These are phyloP conservation scores for Monosporascus sp. DNA, from an alignment of 2,329 filamentous ascomycete genomes.

Conservation along the genomic window DNA sequence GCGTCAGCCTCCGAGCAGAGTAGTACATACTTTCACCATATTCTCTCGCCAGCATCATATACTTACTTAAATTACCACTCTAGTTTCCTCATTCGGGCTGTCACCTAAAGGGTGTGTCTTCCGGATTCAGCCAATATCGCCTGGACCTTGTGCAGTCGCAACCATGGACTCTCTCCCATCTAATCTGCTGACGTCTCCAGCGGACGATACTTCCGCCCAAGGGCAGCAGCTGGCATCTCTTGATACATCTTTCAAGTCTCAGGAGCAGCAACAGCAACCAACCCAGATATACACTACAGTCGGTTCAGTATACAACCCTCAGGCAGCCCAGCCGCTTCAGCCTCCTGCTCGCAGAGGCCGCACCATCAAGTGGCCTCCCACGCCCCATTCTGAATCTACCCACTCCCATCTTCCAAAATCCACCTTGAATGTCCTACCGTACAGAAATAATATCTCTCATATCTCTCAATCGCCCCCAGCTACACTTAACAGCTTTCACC, in stretches of 20 bases:
- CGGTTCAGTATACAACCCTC: slow-evolving; percentile 50
- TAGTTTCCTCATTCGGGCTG: too few relatives aligned
- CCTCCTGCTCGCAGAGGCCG: slow-evolving; percentile 47
- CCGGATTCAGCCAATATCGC: background rate
- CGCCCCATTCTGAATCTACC: slow-evolving; percentile 7
- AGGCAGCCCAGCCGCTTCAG: slow-evolving; percentile 39
- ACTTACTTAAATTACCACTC: too few relatives aligned
- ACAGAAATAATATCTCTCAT: slow-evolving; percentile 19
- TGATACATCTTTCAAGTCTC: background rate
- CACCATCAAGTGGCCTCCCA: slow-evolving; percentile 33
- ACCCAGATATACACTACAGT: slow-evolving; percentile 46
- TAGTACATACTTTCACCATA: too few relatives aligned
- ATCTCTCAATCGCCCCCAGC: slow-evolving; percentile 13
- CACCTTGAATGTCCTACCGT: slow-evolving; percentile 29
- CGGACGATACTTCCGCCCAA: background rate
- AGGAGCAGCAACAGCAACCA: slow-evolving; percentile 3
- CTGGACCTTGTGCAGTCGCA: background rate
- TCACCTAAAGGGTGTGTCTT: too few relatives aligned
- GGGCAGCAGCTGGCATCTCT: background rate
- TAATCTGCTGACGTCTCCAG: background rate
- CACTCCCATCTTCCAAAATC: slow-evolving; percentile 28
- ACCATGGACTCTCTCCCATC: background rate
- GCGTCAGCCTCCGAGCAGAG: too few relatives aligned
- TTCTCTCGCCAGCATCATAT: too few relatives aligned
- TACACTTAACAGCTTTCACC: slow-evolving; percentile 25